phyloP scores from a whole-genome alignment of 2,329 filamentous ascomycete species.

The Cordyceps cicadae region DNA sequence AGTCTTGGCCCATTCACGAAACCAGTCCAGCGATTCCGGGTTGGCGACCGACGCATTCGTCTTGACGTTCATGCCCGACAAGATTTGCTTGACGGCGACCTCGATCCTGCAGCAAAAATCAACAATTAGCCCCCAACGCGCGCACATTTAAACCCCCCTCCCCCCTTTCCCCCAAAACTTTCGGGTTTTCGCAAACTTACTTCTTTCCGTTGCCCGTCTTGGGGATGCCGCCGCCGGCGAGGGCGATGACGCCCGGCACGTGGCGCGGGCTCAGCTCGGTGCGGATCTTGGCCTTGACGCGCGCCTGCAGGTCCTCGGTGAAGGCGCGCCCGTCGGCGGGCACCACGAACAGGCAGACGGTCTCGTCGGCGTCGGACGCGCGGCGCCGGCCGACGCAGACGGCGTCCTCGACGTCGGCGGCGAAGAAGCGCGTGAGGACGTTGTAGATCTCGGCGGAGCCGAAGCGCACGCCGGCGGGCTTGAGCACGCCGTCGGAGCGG shows the following conservation, averaged over 20 bases:
- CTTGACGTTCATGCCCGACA: constrained; percentile 79
- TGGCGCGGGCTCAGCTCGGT: constrained; percentile 80
- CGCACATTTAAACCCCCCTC: no score
- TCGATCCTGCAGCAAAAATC: constrained; percentile 58
- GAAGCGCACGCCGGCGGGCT: constrained; percentile 85
- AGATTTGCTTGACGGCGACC: constrained; percentile 90
- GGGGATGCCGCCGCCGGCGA: constrained; percentile 73
- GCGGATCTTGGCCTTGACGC: constrained; percentile 61
- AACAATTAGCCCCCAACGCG: constrained; percentile 14
- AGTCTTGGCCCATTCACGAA: constrained; percentile 62
- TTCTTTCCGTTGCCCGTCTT: constrained; percentile 95
- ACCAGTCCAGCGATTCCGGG: constrained; percentile 80
- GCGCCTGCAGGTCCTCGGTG: constrained; percentile 47
- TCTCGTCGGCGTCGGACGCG: constrained; percentile 68
- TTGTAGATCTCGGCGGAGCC: constrained; percentile 96
- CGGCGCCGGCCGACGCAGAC: constrained; percentile 76
- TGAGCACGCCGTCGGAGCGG: constrained; percentile 84
- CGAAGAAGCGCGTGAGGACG: constrained; percentile 77
- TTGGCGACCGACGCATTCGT: constrained; percentile 93
- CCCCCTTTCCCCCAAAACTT: not conserved
- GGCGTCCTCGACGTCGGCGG: constrained; percentile 69
- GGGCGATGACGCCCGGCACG: constrained; percentile 75
- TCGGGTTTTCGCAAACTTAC: constrained; percentile 39
- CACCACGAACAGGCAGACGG: constrained; percentile 81
- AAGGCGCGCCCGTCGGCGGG: constrained; percentile 55